Evolutionary conservation across 768 basidiomycete genomes (phyloP).

Genomic region (Suillus ampliporus): DNA sequence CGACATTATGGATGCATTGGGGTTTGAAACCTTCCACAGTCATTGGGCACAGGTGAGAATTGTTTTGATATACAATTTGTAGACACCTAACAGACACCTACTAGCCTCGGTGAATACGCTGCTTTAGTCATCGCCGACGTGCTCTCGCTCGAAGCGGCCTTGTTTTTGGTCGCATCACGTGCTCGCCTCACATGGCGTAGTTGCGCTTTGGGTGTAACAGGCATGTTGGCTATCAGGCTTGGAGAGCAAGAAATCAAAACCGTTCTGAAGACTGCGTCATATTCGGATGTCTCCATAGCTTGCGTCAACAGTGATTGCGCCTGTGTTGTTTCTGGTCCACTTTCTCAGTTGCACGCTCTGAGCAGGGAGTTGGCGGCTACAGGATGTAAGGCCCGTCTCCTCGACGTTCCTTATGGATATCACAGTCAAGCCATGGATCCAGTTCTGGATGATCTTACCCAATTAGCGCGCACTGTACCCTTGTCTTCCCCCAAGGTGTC

Average conservation of each 20-base stretch:
- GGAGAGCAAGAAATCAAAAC: constrained; percentile 39
- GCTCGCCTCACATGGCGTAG: constrained; percentile 59
- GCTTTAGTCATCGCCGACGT: constrained; percentile 70
- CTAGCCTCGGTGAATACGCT: constrained; percentile 77
- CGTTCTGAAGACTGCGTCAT: constrained; percentile 39
- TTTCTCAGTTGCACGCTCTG: constrained; percentile 48
- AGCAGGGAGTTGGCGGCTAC: constrained; percentile 46
- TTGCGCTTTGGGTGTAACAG: constrained; percentile 51
- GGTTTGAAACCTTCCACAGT: constrained; percentile 65
- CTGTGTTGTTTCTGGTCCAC: constrained; percentile 64
- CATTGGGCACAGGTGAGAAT: constrained; percentile 71
- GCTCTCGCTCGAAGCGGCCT: constrained; percentile 58
- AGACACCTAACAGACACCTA: constrained; percentile 4
- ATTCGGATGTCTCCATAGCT: constrained; percentile 51
- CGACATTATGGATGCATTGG: constrained; percentile 71
- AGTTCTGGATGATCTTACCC: constrained; percentile 53
- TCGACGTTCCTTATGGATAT: constrained; percentile 65
- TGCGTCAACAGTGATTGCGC: constrained; percentile 67
- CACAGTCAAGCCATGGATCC: constrained; percentile 72
- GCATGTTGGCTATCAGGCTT: constrained; percentile 66
- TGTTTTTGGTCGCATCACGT: constrained; percentile 61
- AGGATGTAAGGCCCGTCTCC: constrained; percentile 45
- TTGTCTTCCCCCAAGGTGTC: constrained; percentile 58
- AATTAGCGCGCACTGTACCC: constrained; percentile 42
- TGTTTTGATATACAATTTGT: not conserved